Evolutionary conservation across 2,329 filamentous ascomycete genomes (phyloP), one percentile per base, ranked within the genome.

Genomic region (Botrytis sinoallii): DNA sequence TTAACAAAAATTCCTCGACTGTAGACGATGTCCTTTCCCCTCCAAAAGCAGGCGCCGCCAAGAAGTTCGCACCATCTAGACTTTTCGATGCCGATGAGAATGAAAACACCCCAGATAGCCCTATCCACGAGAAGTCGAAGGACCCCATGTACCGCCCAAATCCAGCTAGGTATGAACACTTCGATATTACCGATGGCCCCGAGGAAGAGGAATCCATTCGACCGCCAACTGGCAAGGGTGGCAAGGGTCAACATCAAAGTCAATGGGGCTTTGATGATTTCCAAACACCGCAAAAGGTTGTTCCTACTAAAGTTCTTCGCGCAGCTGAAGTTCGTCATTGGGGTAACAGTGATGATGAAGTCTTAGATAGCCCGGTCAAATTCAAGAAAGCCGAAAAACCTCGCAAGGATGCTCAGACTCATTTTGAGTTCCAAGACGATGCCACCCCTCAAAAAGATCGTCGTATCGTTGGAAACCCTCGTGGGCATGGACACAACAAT

Each of bases 201-300:
- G 79, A 84, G 76, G 76, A 75, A n/a, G 84, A 74, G 44, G 75
- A 75, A 40, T 70, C 74, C 72, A 74, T 35, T 71, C 78, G 75
- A 75, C 67, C 72, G 14, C 18, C 48, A 25, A 71, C 25, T 57
- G 63, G 76, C 22, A 78, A 81, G 60, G 78, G 79, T 46, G 72
- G 74, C 35, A 82, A 86, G 71, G 85, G 86, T 72, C 93, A 92
- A 84, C 91, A 93, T 81, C 85, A 87, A 74, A 90, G 90, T 76
- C 91, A 93, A 75, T 98, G 95, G 94, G 90, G 90, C 67, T 98
- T 98, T 82, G 89, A 93, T 75, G 94, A 97, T 83, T 97, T 97
- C 79, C 85, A 85, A 25, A 97, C 95, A 0, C 95, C 95, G 0
- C 88, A 91, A 77, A 97, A 97, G 86, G 77, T 84, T 40, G 85